Base-by-base conservation (phyloP, 371 early-diverging fungal genomes). In the Capillidium heterosporum region DNA sequence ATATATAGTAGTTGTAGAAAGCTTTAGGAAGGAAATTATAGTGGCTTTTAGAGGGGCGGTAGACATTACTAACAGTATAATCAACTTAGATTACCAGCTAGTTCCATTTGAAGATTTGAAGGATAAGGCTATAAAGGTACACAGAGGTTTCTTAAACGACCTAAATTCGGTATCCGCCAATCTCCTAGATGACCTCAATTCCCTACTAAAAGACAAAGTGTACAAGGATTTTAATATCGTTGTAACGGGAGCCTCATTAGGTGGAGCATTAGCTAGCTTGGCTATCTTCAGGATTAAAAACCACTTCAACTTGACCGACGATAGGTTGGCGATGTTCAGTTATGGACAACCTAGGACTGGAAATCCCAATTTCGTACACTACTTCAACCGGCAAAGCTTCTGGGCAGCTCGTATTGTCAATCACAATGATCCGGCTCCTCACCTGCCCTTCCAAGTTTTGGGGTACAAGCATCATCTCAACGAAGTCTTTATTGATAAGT, bases 401-500 rank as follows among this genome's bases (percentile, higher is more conserved):
- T n/a, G 40, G 40, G 40, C 40, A 40, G 40, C 40, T 10, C 40
- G 40, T 40, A n/a, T 40, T n/a, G 40, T 40, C 8, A 40, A 40
- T 24, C 82, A 93, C 60, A 72, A 80, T 32, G 78, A 76, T 59
- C 97, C 97, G n/a, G 93, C 95, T 44, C 95, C 93, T 48, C 86
- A 85, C 65, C n/a, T n/a, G n/a, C n/a, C n/a, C n/a, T n/a, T n/a
- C n/a, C n/a, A n/a, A n/a, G n/a, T n/a, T n/a, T n/a, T n/a, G n/a
- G n/a, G n/a, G n/a, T n/a, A n/a, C n/a, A n/a, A n/a, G n/a, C n/a
- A n/a, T n/a, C n/a, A n/a, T n/a, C n/a, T n/a, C n/a, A n/a, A n/a
- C n/a, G n/a, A n/a, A n/a, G n/a, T n/a, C n/a, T n/a, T n/a, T n/a
- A n/a, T n/a, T n/a, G n/a, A n/a, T n/a, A n/a, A n/a, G n/a, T n/a